These are phyloP conservation scores for Zygosaccharomyces siamensis DNA, from an alignment of 805 yeast species.

Conservation along the genomic window DNA sequence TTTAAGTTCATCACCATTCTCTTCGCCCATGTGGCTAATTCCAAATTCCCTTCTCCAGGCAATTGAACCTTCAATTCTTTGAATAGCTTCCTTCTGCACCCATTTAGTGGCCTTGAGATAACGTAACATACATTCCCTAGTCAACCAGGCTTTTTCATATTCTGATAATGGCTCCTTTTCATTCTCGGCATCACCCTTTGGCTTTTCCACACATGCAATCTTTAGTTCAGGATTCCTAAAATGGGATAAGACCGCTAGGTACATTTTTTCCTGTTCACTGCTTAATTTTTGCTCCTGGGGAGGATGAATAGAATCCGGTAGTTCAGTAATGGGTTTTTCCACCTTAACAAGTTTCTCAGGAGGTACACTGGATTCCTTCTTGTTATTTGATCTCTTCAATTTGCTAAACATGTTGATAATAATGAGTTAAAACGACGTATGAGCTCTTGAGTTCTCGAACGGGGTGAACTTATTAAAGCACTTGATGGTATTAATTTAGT, in stretches of 20 bases:
- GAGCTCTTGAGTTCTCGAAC: not conserved
- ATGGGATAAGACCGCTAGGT: slow-evolving; percentile 55
- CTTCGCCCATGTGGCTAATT: slow-evolving; percentile 45
- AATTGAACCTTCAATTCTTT: slow-evolving; percentile 68
- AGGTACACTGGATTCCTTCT: slow-evolving; percentile 21
- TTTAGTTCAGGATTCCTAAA: slow-evolving; percentile 52
- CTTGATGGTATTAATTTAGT: not conserved
- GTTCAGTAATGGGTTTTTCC: slow-evolving; percentile 50
- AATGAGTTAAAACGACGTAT: not conserved
- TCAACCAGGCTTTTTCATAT: slow-evolving; percentile 84
- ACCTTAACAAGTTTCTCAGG: slow-evolving; percentile 31
- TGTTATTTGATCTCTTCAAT: slow-evolving; percentile 18
- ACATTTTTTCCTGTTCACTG: slow-evolving; percentile 54
- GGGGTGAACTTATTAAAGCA: not conserved
- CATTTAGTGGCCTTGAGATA: slow-evolving; percentile 93
- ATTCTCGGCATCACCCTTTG: slow-evolving; percentile 30
- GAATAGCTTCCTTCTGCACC: slow-evolving; percentile 64
- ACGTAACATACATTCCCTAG: slow-evolving; percentile 85
- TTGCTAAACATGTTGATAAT: slow-evolving; percentile 24
- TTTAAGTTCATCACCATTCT: slow-evolving; percentile 44
- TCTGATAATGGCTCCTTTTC: slow-evolving; percentile 33
- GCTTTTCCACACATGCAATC: slow-evolving; percentile 48
- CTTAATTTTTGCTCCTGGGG: slow-evolving; percentile 47
- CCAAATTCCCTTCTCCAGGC: slow-evolving; percentile 96
- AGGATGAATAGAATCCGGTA: slow-evolving; percentile 49